These are phyloP conservation scores for Candida dubliniensis DNA, from an alignment of 1,139 yeast species.

Conservation along the genomic window DNA sequence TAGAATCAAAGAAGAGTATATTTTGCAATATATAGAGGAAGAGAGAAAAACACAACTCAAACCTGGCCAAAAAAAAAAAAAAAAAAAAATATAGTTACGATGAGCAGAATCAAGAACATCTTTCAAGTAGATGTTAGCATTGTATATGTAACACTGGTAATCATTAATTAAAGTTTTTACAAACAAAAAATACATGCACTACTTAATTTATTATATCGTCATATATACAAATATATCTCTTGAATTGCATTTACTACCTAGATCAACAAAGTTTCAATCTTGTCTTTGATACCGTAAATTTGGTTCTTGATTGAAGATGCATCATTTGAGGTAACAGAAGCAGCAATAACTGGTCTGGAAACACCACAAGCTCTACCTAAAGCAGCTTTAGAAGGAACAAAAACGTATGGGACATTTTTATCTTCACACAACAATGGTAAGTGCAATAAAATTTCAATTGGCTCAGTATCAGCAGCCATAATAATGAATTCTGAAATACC, in stretches of 20 bases:
- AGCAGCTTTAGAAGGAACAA: constrained; percentile 97
- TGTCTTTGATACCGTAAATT: constrained; percentile 96
- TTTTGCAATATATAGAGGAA: no score
- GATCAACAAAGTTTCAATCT: constrained; percentile 96
- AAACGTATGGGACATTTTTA: constrained; percentile 98
- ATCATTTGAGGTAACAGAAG: constrained; percentile 97
- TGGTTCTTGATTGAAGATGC: constrained; percentile 97
- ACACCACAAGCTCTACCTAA: constrained; percentile 99
- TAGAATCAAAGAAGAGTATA: no score
- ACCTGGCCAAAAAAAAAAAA: no score
- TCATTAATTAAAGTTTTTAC: no score
- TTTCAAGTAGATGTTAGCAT: no score
- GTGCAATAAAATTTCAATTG: constrained; percentile 96
- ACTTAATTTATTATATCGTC: no score
- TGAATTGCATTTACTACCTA: constrained; percentile 35
- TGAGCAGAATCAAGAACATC: no score
- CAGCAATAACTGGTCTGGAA: constrained; percentile 98
- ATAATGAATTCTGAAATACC: constrained; percentile 99
- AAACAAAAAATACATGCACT: no score
- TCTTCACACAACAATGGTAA: constrained; percentile 98
- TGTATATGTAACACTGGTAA: no score
- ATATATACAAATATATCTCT: neutral
- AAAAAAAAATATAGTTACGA: no score
- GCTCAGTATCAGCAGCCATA: constrained; percentile 99
- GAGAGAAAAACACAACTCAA: no score